Base-by-base conservation (phyloP, 805 yeast species). In the Ogataea neopini region DNA sequence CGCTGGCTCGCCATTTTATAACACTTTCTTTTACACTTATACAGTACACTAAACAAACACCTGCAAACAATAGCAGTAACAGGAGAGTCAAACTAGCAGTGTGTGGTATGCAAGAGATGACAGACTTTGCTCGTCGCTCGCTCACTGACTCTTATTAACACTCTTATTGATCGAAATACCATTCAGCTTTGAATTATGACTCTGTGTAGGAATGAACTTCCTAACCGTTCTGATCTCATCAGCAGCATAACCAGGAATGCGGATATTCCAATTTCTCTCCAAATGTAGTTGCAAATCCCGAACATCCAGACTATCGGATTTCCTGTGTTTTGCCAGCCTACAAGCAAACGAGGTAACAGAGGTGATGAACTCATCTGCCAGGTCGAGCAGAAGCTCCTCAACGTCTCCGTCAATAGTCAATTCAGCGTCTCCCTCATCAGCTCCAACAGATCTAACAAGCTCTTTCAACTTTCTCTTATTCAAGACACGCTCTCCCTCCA, bases 321-420 rank as follows among this genome's bases (percentile, higher is more conserved):
- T 89, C 57, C 99, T 78, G 63, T 92, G 97, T 64, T 94, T 94
- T 18, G 99, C 98, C 54, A 94, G 74, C 45, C 95, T 79, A 63
- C 98, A 92, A 0, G 98, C 96, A 71, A 94, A 94, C 2, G 89
- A 75, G 0, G 97, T 90, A 2, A 95, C 96, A 40, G 88, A 84
- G 6, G 86, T 79, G 13, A 94, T 94, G 62, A 94, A 94, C 62
- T 94, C 98, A 67, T 94, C 99, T 0, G 99, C 97, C 40, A 94
- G 71, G 66, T 94, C 99, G 37, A 94, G 73, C 29, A 94, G 70
- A 33, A 94, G 70, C 57, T 92, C 98, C 66, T 91, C 97, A 14
- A 89, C 96, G 67, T 94, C 97, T 22, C 97, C 98, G 66, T 92
- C 99, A 48, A 94, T 86, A 4, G 78, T 77, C 5, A 96, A 83